Evolutionary conservation across 1,284 basidiomycete species (phyloP).

Genomic region (Naganishia albida): DNA sequence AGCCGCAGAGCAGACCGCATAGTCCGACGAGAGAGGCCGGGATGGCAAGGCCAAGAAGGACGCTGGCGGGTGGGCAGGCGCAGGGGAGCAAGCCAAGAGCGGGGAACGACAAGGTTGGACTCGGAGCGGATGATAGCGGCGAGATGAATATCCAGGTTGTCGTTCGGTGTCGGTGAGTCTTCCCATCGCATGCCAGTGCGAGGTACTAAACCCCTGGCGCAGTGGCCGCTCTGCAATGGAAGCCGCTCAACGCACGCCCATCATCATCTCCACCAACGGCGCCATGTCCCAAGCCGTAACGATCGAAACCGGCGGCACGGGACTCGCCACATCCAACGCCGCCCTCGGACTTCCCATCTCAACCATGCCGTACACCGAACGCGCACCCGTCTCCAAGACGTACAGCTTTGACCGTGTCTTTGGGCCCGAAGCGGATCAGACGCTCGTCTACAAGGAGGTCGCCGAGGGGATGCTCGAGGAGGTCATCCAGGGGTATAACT

Average conservation of each 20-base stretch:
- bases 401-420: constrained; percentile 93
- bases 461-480: constrained; percentile 90
- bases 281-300: constrained; percentile 72
- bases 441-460: constrained; percentile 90
- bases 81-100: constrained; percentile 1
- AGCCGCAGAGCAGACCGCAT: constrained; percentile 19
- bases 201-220: constrained; percentile 44
- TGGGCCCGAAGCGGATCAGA: constrained; percentile 95
- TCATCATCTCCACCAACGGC: constrained; percentile 74
- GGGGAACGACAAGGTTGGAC: constrained; percentile 4
- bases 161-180: constrained; percentile 74
- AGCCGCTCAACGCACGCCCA: constrained; percentile 74
- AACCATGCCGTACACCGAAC: constrained; percentile 31
- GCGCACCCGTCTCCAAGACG: constrained; percentile 62
- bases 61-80: constrained; percentile 9
- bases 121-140: constrained; percentile 36
- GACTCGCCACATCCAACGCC: constrained; percentile 62
- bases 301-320: constrained; percentile 64
- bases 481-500: constrained; percentile 93
- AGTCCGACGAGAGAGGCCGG: constrained; percentile 23
- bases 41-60: constrained; percentile 16
- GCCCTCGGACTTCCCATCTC: constrained; percentile 35
- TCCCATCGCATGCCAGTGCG: no score
- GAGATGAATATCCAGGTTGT: constrained; percentile 83
- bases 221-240: constrained; percentile 69